These are phyloP conservation scores for Chlorokybus atmophyticus DNA, from an alignment of 139 green algal species.

Conservation along the genomic window DNA sequence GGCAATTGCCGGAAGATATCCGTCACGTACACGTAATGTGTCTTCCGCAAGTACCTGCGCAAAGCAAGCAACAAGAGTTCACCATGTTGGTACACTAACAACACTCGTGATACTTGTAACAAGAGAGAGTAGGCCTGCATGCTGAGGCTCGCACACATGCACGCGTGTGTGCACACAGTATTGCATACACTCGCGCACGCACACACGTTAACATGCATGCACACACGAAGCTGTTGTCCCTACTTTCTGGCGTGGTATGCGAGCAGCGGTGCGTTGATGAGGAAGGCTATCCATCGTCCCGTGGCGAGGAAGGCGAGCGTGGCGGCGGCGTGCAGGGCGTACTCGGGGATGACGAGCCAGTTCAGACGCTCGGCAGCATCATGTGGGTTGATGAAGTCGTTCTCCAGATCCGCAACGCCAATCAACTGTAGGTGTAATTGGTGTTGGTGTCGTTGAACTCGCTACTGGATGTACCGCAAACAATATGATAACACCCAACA, in stretches of 20 bases:
- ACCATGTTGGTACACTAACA: too few relatives aligned
- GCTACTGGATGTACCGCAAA: too few relatives aligned
- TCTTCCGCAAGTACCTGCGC: constrained; percentile 5
- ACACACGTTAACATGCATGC: too few relatives aligned
- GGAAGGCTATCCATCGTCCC: constrained; percentile 12
- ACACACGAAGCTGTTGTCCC: constrained; percentile 4
- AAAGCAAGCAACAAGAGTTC: too few relatives aligned
- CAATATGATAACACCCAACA: too few relatives aligned
- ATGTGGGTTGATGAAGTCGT: constrained; percentile 75
- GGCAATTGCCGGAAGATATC: constrained; percentile 27
- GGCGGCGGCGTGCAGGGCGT: constrained; percentile 5
- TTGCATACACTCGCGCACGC: too few relatives aligned
- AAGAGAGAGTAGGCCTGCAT: too few relatives aligned
- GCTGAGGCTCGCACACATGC: too few relatives aligned
- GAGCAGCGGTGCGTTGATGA: constrained; percentile 30
- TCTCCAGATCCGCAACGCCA: constrained; percentile 63
- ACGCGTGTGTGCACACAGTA: too few relatives aligned
- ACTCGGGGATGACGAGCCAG: constrained; percentile 42
- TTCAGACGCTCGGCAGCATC: constrained; percentile 57
- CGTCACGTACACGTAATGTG: constrained; percentile 29
- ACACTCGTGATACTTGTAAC: too few relatives aligned
- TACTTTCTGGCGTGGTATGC: constrained; percentile 22
- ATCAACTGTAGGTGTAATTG: constrained; percentile 63
- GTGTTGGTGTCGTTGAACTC: too few relatives aligned
- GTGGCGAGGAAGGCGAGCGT: constrained; percentile 1